A percentile compares a stretch with the other conserved stretches of the same genome.
Evolutionary conservation across 345 rosid genomes (phyloP).

Genomic region (Syzygium aromaticum): DNA sequence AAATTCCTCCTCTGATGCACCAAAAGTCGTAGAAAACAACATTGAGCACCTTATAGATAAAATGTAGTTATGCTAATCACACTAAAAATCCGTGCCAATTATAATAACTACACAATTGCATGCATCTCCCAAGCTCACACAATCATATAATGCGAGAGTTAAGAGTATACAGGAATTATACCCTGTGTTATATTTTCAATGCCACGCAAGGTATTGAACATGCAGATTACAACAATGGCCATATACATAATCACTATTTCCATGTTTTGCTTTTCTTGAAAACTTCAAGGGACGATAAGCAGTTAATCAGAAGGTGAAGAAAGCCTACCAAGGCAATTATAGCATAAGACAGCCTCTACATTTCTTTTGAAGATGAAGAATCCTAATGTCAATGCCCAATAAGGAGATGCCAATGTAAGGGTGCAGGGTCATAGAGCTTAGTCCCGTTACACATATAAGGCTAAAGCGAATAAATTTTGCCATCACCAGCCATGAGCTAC

Average conservation of each 20-base stretch:
- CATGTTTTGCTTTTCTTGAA: not conserved
- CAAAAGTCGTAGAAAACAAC: not conserved
- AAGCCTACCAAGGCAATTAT: not conserved
- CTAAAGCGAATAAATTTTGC: not conserved
- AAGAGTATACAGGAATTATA: not conserved
- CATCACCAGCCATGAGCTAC: not conserved
- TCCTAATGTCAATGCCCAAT: not conserved
- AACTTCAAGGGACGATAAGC: not conserved
- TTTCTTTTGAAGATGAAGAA: not conserved
- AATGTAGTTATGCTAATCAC: not conserved
- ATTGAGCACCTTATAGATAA: not conserved
- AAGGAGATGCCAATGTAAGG: not conserved
- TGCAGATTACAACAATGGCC: not conserved
- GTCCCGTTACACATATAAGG: not conserved
- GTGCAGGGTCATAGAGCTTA: not conserved
- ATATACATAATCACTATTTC: not conserved
- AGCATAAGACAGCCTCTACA: not conserved
- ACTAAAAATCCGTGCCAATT: not conserved
- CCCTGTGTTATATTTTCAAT: not conserved
- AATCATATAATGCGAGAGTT: not conserved
- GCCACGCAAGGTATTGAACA: not conserved
- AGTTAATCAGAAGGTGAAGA: not conserved
- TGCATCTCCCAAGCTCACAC: not conserved
- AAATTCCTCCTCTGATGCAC: not conserved
- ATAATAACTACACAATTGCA: not conserved